Evolutionary conservation across 129 eudicot genomes (phyloP), one percentile per base, ranked within the genome.

Genomic region (Mikania micrantha): DNA sequence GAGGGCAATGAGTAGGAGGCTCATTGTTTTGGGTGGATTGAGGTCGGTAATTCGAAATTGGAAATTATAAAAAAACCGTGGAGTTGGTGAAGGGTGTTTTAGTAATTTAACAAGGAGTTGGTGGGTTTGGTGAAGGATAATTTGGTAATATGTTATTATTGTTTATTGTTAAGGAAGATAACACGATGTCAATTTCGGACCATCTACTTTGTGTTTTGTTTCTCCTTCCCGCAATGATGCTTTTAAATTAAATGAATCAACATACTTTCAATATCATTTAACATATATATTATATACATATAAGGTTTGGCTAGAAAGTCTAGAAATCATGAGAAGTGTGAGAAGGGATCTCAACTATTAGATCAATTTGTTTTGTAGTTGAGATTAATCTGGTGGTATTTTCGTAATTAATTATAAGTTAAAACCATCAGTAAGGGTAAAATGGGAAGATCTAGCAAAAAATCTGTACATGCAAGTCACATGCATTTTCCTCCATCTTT

Each of bases 1-100:
- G 25, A 67, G 41, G n/a, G 76, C 66, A 44, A 73, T 17, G 66
- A 73, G 75, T 25, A 67, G 66, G 78, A 66, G 71, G 36, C 21
- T 45, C 78, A 73, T 64, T 47, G 62, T 59, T 22, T 32, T 19
- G 21, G 70, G 50, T 54, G 24, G 78, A 66, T 49, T 47, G 27
- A 28, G 2, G 31, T n/a, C 5, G 39, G 15, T 12, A 39, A 24
- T 52, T 12, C 56, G 71, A 64, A 36, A 40, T 12, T 22, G 45
- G 9, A 40, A 50, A 31, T 11, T 59, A 66, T 16, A 62, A 54
- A 47, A 64, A 41, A 49, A 67, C 8, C n/a, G 0, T n/a, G 72
- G 64, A 68, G 87, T 78, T 76, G 85, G 77, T 83, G 79, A 76
- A 79, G 84, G 87, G 82, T 67, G 42, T 5, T 75, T 79, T 52